Conservation (phyloP, 164 flowering plant genomes). For the Aristolochia fimbriata region DNA sequence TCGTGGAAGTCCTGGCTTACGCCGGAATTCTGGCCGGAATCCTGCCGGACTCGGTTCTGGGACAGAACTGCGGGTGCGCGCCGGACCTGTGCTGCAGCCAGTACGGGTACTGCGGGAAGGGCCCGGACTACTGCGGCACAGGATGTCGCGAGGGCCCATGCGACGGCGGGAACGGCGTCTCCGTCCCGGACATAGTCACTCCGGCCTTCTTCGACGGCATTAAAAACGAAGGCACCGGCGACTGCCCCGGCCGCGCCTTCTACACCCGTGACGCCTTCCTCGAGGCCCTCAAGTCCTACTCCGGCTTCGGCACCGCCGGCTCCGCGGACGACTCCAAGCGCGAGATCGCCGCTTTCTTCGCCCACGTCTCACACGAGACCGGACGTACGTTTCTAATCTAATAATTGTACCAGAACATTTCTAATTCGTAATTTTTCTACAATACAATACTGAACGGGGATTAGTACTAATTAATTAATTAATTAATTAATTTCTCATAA, state of each 20-base stretch:
- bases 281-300: conserved; percentile 12
- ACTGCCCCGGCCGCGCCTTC: conserved; percentile 23
- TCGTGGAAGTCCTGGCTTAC: no score
- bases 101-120: conserved; percentile 12
- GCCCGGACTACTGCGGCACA: conserved; percentile 25
- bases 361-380: conserved; percentile 28
- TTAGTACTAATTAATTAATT: no score
- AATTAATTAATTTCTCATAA: no score
- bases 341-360: conserved; percentile 32
- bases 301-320: conserved; percentile 21
- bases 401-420: no score
- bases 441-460: no score
- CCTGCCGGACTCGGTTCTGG: conserved; percentile 5
- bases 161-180: neutral
- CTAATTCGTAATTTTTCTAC: no score
- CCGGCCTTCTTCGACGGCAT: conserved; percentile 24
- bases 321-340: conserved; percentile 20
- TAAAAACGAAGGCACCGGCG: conserved; percentile 14
- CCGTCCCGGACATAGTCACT: conserved; percentile 13
- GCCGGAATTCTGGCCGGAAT: conserved; percentile 1
- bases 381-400: conserved; percentile 22
- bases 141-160: conserved; percentile 25
- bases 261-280: conserved; percentile 20
- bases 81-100: conserved; percentile 13
- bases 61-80: conserved; percentile 12